Evolutionary conservation across 225 moss, liverwort and hornwort species (phyloP), one percentile per base, ranked within the genome.

Genomic region (Bryoerythrophyllum caledonicum): DNA sequence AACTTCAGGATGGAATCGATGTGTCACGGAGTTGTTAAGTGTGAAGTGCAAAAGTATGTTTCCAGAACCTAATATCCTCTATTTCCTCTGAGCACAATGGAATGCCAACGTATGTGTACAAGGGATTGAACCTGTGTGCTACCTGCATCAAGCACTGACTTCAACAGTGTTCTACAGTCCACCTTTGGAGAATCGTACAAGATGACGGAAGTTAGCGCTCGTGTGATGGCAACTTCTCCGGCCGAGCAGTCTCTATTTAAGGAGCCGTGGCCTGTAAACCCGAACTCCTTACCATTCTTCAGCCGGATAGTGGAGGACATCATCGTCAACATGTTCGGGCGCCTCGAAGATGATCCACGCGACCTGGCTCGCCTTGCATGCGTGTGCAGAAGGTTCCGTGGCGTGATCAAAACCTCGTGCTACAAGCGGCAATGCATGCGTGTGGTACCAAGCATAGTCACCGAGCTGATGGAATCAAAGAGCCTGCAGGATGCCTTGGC

Each of bases 341-440:
- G 90, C 61, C 86, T 94, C 4, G 94, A 94, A 78, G 87, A 89
- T 19, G 91, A 94, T 72, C 88, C 88, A 27, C 84, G 90, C 52
- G 79, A 94, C 66, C 88, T 91, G 43, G 91, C 94, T 46, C 82
- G 91, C 12, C 91, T 94, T 48, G 86, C 90, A 23, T 94, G 94
- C 65, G 91, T 83, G 6, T 87, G 91, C 65, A 82, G 83, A 43
- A 83, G 82, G 60, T 94, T 94, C 37, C 68, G 79, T 23, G 71
- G 73, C 73, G 84, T 94, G 62, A 84, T 94, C 52, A 91, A 82
- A 77, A 80, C 88, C 10, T 88, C 88, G 2, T 86, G 88, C 74
- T 94, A 88, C 67, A 91, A 86, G 65, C 68, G 85, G 51, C 87
- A 90, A 52, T 94, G 94, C 74, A 82, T 85, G 70, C 81, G 85